Evolutionary conservation across 164 flowering plant genomes (phyloP), one percentile per base, ranked within the genome.

Genomic region (Litsea cubeba): DNA sequence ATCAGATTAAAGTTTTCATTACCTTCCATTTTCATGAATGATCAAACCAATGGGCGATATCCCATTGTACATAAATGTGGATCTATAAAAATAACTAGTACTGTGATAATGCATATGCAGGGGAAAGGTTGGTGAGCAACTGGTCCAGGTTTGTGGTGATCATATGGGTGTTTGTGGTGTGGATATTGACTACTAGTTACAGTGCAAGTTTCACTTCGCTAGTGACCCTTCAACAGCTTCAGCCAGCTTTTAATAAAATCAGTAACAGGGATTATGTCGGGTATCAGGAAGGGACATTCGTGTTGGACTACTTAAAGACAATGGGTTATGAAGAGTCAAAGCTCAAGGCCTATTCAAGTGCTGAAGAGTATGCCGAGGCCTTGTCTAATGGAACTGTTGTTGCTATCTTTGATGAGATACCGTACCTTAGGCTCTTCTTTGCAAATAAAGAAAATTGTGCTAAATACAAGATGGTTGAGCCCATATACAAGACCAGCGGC

Each of bases 151-250:
- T 88, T 57, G 85, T 87, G 12, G 75, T 86, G 65, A 71, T 81
- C 22, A 67, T 88, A 46, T 90, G 94, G 94, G 67, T 82, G 14
- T 86, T 88, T 58, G 86, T 86, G 12, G 87, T 85, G 23, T 77
- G 82, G 11, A 76, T 88, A 2, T 71, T 90, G 2, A 83, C 74
- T 1, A 79, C 82, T 2, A 84, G 84, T 64, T 90, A 88, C 75
- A 84, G 87, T 0, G 91, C 91, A 17, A 90, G 88, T 51, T 81
- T 88, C 35, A 76, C 89, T 3, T 86, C 91, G 0, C 82, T 81
- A 74, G 51, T 88, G 12, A 87, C 89, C 3, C 84, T 87, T 2
- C 79, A 78, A 62, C 78, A 75, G 63, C 85, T 87, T 12, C 80
- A 76, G 58, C 89, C 92, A 0, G 58, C 83, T 0, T 72, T 84